Evolutionary conservation across 2,329 filamentous ascomycete species (phyloP), one percentile per base, ranked within the genome.

Genomic region (Xylariales sp.): DNA sequence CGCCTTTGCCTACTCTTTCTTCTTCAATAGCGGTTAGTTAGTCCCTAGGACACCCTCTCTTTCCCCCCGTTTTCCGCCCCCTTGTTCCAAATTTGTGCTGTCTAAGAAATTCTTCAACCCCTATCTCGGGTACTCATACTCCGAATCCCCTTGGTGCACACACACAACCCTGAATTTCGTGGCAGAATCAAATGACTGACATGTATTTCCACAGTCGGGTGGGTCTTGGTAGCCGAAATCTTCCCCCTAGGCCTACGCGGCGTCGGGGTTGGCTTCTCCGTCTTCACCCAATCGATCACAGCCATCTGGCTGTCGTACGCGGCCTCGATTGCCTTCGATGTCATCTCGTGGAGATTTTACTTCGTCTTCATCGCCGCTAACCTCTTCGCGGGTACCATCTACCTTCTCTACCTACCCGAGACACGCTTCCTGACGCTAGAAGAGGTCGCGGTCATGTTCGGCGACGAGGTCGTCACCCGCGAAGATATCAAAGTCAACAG

Each of bases 341-440:
- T 64, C 2, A 75, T 80, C 36, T 58, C 65, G 3, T 79, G 77
- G 76, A 74, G 64, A 53, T 79, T 75, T 58, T 79, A 79, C 66
- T 75, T 78, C 23, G 74, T 79, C 3, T 79, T 80, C 46, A 78
- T 79, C 18, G 76, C 71, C 0, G 73, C 70, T 39, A 79, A 78
- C 53, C 12, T 79, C 0, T 72, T 77, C 32, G 74, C 78, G 1
- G 75, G 67, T 3, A 69, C 73, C 0, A 68, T 79, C 7, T 81
- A 79, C 64, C 74, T 65, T n/a, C 72, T 80, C 62, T 80, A 74
- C 67, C 71, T 81, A 0, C 78, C 78, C 4, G 77, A 80, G 70
- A 80, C 79, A 0, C 75, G 76, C 10, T 74, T 75, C 62, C 65
- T 78, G 32, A 75, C 74, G 0, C 72, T 80, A 1, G 76, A 80